Conservation (phyloP, 139 green algal genomes). For the Micromonas commoda region DNA sequence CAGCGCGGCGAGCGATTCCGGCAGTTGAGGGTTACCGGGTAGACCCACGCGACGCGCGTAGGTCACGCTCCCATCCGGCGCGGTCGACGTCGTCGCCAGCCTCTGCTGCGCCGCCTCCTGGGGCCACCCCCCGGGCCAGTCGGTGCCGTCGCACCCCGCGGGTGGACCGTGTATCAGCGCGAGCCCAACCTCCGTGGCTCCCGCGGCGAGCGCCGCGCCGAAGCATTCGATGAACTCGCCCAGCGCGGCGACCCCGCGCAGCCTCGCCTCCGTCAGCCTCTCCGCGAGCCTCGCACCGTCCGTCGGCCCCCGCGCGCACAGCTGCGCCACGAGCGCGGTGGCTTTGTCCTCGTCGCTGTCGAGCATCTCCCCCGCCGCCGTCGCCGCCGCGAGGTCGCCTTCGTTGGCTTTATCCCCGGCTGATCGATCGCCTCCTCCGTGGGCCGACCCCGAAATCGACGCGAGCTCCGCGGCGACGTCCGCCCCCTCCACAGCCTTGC, state of each 20-base stretch:
- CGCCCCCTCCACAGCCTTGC: neutral
- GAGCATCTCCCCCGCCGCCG: constrained; percentile 2
- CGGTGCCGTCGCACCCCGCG: too few species aligned
- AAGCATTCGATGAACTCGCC: constrained; percentile 56
- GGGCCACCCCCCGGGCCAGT: neutral
- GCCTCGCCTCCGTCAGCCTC: constrained; percentile 28
- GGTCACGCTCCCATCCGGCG: neutral
- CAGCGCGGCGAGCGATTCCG: constrained; percentile 44
- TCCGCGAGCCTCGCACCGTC: constrained; percentile 5
- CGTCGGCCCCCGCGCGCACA: neutral
- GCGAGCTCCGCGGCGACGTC: too few species aligned
- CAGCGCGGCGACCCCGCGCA: constrained; percentile 33
- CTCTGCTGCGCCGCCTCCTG: neutral
- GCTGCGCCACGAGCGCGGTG: too few species aligned
- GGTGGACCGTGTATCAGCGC: constrained; percentile 30
- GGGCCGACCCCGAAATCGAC: too few species aligned
- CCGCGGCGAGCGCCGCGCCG: constrained; percentile 37
- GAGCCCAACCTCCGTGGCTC: constrained; percentile 36
- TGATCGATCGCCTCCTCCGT: neutral
- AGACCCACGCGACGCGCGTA: neutral
- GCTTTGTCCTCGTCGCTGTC: neutral
- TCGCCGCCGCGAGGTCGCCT: neutral
- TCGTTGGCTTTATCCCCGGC: too few species aligned
- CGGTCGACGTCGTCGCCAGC: neutral
- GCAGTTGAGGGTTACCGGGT: constrained; percentile 24